Evolutionary conservation across 164 flowering plant species (phyloP), one percentile per base, ranked within the genome.

Genomic region (Hamamelis virginiana): DNA sequence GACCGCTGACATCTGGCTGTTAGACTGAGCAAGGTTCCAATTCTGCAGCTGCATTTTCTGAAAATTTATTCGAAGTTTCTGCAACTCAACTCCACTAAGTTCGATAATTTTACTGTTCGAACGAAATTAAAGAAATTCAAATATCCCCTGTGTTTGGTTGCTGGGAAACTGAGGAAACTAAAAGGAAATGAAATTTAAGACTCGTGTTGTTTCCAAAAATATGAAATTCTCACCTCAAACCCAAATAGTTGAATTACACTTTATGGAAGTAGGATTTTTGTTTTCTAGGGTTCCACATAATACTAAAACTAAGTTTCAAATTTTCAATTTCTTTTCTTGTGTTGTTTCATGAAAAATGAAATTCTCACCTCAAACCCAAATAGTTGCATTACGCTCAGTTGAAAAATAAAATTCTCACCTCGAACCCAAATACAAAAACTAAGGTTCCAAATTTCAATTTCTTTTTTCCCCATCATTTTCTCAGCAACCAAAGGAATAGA

Each of bases 21-120:
- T 83, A 9, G 86, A 65, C 63, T 78, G 86, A 64, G 86, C 86
- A 60, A 83, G 84, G 69, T 61, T 76, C 86, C 81, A 75, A 44
- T 83, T 83, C 74, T 83, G 86, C 44, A 75, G 51, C 75, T 81
- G 80, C 65, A 81, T 18, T 72, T 76, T 80, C 68, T 83, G 84
- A 62, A 67, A 23, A 50, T 21, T 65, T 28, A 56, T 64, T 65
- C 78, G 61, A 68, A 80, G 67, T 53, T 77, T 81, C 71, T 71
- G 72, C 79, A 83, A 68, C 70, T 83, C 81, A 50, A 38, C 75
- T 56, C 75, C 80, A 65, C 68, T 81, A 67, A 79, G 45, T 58
- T 81, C 86, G 9, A 83, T 73, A 56, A 79, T 74, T 69, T 81
- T 81, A 60, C 86, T 81, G 71, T 64, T 60, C 13, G 47, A 58